These are phyloP conservation scores for Rhododendron mucronatum DNA, from an alignment of 148 eudicot genomes.

Conservation along the genomic window DNA sequence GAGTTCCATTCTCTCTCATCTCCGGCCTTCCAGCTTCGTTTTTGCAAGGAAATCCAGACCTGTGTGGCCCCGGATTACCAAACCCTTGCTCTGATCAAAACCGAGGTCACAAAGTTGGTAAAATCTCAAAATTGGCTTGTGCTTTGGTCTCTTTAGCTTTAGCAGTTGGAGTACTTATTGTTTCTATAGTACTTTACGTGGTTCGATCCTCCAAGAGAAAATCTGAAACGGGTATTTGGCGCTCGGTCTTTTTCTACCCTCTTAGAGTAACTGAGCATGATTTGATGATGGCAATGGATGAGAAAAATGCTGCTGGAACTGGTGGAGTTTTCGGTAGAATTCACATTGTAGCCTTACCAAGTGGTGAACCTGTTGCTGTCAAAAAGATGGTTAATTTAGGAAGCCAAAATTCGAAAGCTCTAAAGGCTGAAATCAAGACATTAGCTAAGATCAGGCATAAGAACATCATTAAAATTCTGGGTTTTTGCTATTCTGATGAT, in stretches of 20 bases:
- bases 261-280: constrained; percentile 70
- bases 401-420: constrained; percentile 44
- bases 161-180: constrained; percentile 30
- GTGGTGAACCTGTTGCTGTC: constrained; percentile 75
- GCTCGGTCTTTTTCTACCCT: constrained; percentile 79
- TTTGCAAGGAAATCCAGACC: constrained; percentile 66
- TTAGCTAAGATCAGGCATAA: constrained; percentile 82
- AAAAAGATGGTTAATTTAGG: constrained; percentile 54
- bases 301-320: constrained; percentile 44
- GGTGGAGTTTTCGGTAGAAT: constrained; percentile 63
- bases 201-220: constrained; percentile 39
- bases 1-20: constrained; percentile 51
- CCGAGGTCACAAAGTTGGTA: constrained; percentile 20
- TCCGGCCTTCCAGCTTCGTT: constrained; percentile 87
- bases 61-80: constrained; percentile 74
- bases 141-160: constrained; percentile 46
- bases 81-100: constrained; percentile 43
- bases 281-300: constrained; percentile 59
- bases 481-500: constrained; percentile 61
- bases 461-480: constrained; percentile 63
- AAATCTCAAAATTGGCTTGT: constrained; percentile 45
- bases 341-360: constrained; percentile 64
- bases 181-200: constrained; percentile 30
- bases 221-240: constrained; percentile 35
- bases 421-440: constrained; percentile 73